Conservation (phyloP, 1,284 basidiomycete species). For the Garcileccinum viscosum region DNA sequence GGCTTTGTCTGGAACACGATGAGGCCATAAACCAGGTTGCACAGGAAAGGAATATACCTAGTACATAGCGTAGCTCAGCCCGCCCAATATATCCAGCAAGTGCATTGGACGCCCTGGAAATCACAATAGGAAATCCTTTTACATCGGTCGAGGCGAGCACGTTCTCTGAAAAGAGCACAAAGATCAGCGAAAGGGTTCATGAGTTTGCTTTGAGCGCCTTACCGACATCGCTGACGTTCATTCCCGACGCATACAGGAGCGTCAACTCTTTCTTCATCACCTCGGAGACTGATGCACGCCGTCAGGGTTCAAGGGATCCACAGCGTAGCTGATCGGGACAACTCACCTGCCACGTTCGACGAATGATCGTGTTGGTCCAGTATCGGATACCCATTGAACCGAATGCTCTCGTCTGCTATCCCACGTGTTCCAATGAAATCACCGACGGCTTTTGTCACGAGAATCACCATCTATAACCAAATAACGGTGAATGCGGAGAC, state of each 20-base stretch:
- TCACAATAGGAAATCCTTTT: conserved; percentile 92
- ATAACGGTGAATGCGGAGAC: conserved; percentile 2
- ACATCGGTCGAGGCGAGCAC: conserved; percentile 74
- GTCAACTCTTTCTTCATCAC: conserved; percentile 88
- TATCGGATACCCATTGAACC: conserved; percentile 97
- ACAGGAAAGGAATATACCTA: conserved; percentile 58
- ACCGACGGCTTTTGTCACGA: conserved; percentile 97
- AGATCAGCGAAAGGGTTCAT: not conserved
- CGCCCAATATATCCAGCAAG: conserved; percentile 91
- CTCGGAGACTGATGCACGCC: conserved; percentile 67
- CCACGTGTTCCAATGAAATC: conserved; percentile 93
- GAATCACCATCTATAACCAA: conserved; percentile 80
- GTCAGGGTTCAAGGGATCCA: conserved; percentile 8
- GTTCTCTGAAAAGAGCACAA: conserved; percentile 55
- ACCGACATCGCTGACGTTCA: conserved; percentile 83
- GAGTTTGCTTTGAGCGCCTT: conserved; percentile 35
- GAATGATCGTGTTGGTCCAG: conserved; percentile 92
- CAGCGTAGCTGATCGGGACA: conserved; percentile 4
- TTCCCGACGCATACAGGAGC: conserved; percentile 76
- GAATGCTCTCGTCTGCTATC: conserved; percentile 97
- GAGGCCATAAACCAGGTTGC: not conserved
- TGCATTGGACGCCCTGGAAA: conserved; percentile 54
- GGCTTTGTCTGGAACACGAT: conserved; percentile 64
- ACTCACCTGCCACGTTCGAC: conserved; percentile 83
- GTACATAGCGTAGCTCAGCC: conserved; percentile 83